phyloP scores from a whole-genome alignment of 192 early-diverging fungal genomes.

The Phlyctochytrium bullatum region DNA sequence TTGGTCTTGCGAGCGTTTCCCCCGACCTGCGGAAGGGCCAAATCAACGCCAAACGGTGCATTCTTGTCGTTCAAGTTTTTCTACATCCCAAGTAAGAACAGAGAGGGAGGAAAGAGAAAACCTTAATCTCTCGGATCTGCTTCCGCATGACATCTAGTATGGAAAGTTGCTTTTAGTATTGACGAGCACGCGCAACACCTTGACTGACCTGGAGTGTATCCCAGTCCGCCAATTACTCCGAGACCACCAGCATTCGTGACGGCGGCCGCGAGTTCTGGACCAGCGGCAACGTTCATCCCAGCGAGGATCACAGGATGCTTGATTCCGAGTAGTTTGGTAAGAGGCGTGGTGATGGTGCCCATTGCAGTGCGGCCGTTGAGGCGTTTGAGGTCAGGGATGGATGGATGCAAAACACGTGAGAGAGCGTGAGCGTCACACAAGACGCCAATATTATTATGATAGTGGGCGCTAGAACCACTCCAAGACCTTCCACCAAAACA shows the following conservation, averaged over 20 bases:
- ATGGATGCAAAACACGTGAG: too few species aligned
- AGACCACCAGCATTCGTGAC: constrained; percentile 40
- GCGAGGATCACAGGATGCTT: constrained; percentile 37
- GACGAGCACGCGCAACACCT: background rate
- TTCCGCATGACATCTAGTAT: constrained; percentile 21
- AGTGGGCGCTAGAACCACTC: constrained; percentile 67
- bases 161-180: constrained; percentile 17
- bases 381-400: background rate
- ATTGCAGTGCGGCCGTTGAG: background rate
- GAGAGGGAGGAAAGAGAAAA: background rate
- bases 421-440: too few species aligned
- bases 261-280: constrained; percentile 29
- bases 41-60: constrained; percentile 36
- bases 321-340: constrained; percentile 32
- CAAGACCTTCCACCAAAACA: constrained; percentile 69
- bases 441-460: too few species aligned
- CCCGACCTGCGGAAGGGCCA: constrained; percentile 38
- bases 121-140: constrained; percentile 32
- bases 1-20: constrained; percentile 41
- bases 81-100: background rate
- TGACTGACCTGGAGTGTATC: constrained; percentile 16
- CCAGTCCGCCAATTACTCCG: constrained; percentile 35
- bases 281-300: constrained; percentile 36
- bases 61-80: constrained; percentile 26
- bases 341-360: constrained; percentile 28